phyloP scores from a whole-genome alignment of 2,329 filamentous ascomycete species.

The Coniochaeta prunicola region DNA sequence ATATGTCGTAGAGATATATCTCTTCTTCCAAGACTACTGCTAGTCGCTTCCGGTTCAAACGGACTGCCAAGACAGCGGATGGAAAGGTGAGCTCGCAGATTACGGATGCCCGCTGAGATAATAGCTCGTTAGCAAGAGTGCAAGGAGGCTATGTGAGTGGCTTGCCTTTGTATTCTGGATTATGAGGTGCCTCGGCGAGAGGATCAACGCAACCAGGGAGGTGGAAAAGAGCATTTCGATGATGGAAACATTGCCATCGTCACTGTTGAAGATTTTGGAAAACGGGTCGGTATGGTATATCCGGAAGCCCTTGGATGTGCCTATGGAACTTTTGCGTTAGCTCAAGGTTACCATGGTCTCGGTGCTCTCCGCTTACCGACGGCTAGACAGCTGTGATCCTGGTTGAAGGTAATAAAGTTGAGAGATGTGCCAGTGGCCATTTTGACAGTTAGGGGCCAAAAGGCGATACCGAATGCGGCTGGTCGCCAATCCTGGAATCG shows the following conservation, averaged over 20 bases:
- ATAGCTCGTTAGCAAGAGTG: neutral
- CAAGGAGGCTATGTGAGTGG: neutral
- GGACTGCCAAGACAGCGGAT: conserved; percentile 89
- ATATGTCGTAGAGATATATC: conserved; percentile 97
- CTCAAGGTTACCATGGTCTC: neutral
- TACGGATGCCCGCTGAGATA: conserved; percentile 56
- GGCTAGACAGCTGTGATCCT: conserved; percentile 95
- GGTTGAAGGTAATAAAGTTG: conserved; percentile 99
- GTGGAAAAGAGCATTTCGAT: conserved; percentile 99
- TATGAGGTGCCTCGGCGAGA: conserved; percentile 84
- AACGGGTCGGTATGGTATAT: conserved; percentile 98
- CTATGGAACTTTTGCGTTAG: conserved; percentile 32
- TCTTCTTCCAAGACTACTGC: conserved; percentile 92
- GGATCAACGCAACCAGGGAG: conserved; percentile 85
- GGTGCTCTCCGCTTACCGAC: conserved; percentile 59
- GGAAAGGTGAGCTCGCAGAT: conserved; percentile 99
- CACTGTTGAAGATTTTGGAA: conserved; percentile 87
- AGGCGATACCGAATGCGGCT: neutral
- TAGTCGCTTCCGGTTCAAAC: conserved; percentile 87
- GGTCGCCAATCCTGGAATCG: neutral
- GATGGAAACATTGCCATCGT: conserved; percentile 90
- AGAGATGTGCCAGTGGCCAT: conserved; percentile 45
- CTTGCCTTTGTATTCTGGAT: conserved; percentile 95
- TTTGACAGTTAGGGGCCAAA: neutral
- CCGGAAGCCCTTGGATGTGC: conserved; percentile 87